A percentile compares a stretch with the other conserved stretches of the same genome.
Evolutionary conservation across 257 asterid genomes (phyloP).

Genomic region (Leonotis leonurus): DNA sequence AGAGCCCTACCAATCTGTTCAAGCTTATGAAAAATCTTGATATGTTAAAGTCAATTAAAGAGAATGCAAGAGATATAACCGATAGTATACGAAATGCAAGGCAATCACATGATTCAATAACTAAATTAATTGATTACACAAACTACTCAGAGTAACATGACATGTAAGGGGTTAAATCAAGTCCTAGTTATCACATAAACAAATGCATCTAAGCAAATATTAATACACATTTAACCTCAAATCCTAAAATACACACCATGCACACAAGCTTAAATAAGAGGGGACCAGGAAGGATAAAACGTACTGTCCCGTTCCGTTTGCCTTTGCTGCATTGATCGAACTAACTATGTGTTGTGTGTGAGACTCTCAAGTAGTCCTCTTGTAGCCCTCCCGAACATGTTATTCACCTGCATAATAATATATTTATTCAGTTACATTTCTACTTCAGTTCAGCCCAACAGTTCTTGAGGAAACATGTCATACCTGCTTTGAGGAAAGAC

Average conservation of each 20-base stretch:
- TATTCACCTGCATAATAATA: constrained; percentile 43
- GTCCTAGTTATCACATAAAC: background rate
- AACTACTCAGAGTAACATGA: too few species aligned
- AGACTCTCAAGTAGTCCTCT: constrained; percentile 42
- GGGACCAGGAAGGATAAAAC: background rate
- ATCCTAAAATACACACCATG: background rate
- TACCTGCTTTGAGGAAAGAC: constrained; percentile 86
- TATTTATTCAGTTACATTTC: background rate
- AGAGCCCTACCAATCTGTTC: too few species aligned
- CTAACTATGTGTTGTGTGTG: constrained; percentile 20
- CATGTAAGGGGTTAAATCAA: background rate
- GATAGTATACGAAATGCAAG: too few species aligned
- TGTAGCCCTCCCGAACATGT: constrained; percentile 75
- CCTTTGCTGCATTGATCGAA: background rate
- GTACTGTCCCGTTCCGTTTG: background rate
- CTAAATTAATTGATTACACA: too few species aligned
- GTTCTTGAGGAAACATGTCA: background rate
- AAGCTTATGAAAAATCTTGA: too few species aligned
- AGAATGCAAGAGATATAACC: too few species aligned
- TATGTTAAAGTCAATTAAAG: too few species aligned
- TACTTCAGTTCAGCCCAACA: background rate
- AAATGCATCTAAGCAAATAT: background rate
- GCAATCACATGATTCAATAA: too few species aligned
- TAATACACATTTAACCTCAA: background rate
- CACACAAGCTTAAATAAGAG: background rate